Evolutionary conservation across 2,329 filamentous ascomycete species (phyloP).

Genomic region (Ophiostoma australiae): DNA sequence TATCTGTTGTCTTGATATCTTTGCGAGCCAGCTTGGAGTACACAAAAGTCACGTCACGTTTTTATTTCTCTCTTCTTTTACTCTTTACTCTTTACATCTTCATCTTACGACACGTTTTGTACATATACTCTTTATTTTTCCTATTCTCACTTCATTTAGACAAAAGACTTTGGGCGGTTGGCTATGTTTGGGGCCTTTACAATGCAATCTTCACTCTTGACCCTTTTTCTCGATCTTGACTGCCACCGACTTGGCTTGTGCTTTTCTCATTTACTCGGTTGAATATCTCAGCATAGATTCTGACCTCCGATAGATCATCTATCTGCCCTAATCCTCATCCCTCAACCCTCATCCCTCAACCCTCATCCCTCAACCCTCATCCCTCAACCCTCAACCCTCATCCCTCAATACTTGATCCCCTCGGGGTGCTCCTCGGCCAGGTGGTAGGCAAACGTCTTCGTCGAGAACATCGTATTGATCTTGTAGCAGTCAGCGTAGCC

Average conservation of each 20-base stretch:
- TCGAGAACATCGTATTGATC: not conserved
- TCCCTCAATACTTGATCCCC: not conserved
- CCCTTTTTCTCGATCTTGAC: not conserved
- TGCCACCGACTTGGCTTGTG: too few species aligned
- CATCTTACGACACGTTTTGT: not conserved
- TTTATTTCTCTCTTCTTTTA: not conserved
- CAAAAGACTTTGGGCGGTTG: not conserved
- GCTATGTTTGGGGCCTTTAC: not conserved
- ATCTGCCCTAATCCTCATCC: too few species aligned
- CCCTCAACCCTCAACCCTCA: not conserved
- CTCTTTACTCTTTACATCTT: not conserved
- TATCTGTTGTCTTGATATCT: not conserved
- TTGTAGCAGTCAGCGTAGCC: not conserved
- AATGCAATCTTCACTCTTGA: slow-evolving; percentile 19
- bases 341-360: too few species aligned
- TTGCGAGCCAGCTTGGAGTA: not conserved
- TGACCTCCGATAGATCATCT: too few species aligned
- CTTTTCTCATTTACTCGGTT: not conserved
- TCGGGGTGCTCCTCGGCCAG: not conserved
- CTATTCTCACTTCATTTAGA: not conserved
- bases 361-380: not conserved
- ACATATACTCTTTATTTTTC: not conserved
- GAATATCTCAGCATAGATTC: not conserved
- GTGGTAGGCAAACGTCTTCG: not conserved
- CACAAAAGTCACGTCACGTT: slow-evolving; percentile 6